Base-by-base conservation (phyloP, 2,329 filamentous ascomycete genomes). In the Penicillium psychrosexuale region DNA sequence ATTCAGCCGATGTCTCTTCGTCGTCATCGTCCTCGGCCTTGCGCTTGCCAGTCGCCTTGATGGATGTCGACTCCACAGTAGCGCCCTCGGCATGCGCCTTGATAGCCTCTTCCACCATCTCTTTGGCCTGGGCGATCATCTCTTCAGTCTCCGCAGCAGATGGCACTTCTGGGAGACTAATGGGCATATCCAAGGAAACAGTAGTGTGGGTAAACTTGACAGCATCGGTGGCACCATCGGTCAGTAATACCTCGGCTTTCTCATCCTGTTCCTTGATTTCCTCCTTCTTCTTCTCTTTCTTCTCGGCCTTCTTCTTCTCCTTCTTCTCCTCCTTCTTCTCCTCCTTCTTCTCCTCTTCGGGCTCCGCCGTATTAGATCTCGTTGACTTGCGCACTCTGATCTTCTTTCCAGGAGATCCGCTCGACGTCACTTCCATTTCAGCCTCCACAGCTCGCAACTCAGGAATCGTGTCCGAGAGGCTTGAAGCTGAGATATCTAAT, bases 81-180 rank as follows among this genome's bases (percentile, higher is more conserved):
- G 75, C 72, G 7, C 70, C 69, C 8, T 75, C 68, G 12, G 71
- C 70, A 68, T 68, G 79, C 58, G 69, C 67, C 61, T 76, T 78
- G 52, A 86, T 80, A 31, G 86, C 86, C 61, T 85, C 85, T 59
- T 88, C 83, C 5, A 97, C 92, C 90, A 97, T 96, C 63, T 87
- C 84, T 76, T 88, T 91, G 31, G 94, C 94, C 66, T 90, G 86
- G 28, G 86, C 86, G 56, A 97, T 87, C 88, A 97, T 91, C 52
- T 86, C 83, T 54, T 88, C 82, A 1, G 91, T 87, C 65, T 94
- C 89, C 60, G 91, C 88, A 0, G 90, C 85, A 12, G 86, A 83
- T 0, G 89, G 87, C 8, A 91, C 80, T 57, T 90, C 84, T 0
- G 84, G 78, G 43, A 81, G 78, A 50, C 82, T 83, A 9, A 84